phyloP scores from a whole-genome alignment of 176 grass and related monocot genomes.

The Avena atlantica region DNA sequence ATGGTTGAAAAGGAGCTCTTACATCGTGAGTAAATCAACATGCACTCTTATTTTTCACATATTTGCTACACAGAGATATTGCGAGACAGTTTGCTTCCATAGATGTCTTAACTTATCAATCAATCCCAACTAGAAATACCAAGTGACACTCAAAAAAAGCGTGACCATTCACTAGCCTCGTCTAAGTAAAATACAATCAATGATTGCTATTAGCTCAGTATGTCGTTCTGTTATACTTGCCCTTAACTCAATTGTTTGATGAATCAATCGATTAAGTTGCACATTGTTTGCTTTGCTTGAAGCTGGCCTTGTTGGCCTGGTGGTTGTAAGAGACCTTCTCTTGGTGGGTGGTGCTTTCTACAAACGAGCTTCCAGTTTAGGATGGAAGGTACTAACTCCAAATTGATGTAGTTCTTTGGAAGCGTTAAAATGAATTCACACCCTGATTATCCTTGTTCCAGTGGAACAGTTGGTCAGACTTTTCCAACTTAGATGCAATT shows the following conservation, averaged over 20 bases:
- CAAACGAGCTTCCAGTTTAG: conserved; percentile 79
- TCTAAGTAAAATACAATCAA: background rate
- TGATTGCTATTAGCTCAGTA: background rate
- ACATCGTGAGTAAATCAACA: conserved; percentile 62
- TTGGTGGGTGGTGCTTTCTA: conserved; percentile 90
- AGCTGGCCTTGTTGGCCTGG: conserved; percentile 87
- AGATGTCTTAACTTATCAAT: background rate
- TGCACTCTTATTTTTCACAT: conserved; percentile 11
- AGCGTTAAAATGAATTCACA: conserved; percentile 25
- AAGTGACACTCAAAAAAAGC: background rate
- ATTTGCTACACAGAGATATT: background rate
- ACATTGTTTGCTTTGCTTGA: conserved; percentile 36
- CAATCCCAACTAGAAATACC: background rate
- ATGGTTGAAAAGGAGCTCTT: conserved; percentile 91
- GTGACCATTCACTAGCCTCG: conserved; percentile 8
- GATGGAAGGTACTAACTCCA: conserved; percentile 76
- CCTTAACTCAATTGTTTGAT: conserved; percentile 8
- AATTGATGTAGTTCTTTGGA: conserved; percentile 7
- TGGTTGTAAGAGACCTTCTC: conserved; percentile 79
- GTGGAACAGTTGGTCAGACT: conserved; percentile 95
- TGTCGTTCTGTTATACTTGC: background rate
- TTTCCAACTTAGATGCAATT: conserved; percentile 77
- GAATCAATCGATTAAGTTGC: conserved; percentile 40
- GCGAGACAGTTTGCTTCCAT: conserved; percentile 13
- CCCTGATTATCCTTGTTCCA: conserved; percentile 37